A percentile compares a stretch with the other conserved stretches of the same genome.
Evolutionary conservation across 2,329 filamentous ascomycete genomes (phyloP).

Genomic region (Tolypocladium amazonense): DNA sequence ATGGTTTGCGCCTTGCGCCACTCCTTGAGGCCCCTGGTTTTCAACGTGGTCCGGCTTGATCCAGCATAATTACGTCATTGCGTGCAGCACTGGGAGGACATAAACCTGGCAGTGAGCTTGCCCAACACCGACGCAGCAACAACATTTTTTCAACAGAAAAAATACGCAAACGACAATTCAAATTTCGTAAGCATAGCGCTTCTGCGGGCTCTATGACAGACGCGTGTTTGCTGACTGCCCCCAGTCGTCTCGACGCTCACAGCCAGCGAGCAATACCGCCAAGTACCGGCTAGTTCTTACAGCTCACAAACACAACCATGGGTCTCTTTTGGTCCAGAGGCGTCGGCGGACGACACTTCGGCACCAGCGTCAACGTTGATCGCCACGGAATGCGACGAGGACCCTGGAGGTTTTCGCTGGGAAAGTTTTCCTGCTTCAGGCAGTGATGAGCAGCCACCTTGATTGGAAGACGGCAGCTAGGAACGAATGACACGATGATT

Average conservation of each 20-base stretch:
- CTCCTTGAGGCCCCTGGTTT: neutral
- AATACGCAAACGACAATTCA: neutral
- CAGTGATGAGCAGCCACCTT: neutral
- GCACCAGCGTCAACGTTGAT: conserved; percentile 36
- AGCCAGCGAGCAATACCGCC: neutral
- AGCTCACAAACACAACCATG: conserved; percentile 20
- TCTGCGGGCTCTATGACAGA: neutral
- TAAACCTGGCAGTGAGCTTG: neutral
- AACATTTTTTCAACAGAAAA: neutral
- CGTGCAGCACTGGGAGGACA: neutral
- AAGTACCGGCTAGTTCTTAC: neutral
- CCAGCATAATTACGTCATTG: neutral
- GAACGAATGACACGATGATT: neutral
- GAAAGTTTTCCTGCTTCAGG: conserved; percentile 41
- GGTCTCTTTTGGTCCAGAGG: conserved; percentile 35
- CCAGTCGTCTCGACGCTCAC: neutral
- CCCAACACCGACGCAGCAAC: neutral
- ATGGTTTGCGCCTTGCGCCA: neutral
- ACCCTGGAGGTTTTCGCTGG: conserved; percentile 39
- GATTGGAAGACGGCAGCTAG: neutral
- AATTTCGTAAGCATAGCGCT: neutral
- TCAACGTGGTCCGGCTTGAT: neutral
- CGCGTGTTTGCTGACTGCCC: neutral
- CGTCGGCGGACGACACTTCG: conserved; percentile 37
- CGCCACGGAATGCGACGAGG: conserved; percentile 36